Conservation (phyloP, 306 rosid species). For the Medicago lupulina region DNA sequence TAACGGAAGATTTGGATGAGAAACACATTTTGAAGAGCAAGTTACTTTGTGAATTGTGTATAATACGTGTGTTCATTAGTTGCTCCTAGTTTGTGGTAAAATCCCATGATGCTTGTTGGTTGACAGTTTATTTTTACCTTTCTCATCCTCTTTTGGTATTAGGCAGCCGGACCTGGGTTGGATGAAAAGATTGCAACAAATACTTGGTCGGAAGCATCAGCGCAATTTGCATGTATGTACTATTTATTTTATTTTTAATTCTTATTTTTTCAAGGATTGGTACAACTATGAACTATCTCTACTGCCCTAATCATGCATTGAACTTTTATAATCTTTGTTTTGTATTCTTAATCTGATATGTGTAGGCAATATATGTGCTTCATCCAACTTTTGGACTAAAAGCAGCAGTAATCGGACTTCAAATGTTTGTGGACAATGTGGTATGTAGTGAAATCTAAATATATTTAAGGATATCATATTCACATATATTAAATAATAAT, state of each 20-base stretch:
- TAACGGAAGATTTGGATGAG: conserved; percentile 7
- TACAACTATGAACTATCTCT: conserved; percentile 49
- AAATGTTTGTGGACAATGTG: conserved; percentile 78
- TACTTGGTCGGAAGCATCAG: conserved; percentile 94
- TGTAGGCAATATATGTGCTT: conserved; percentile 90
- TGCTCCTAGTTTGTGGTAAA: conserved; percentile 18
- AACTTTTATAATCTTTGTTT: conserved; percentile 33
- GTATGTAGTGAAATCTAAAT: conserved; percentile 47
- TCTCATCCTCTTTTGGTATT: conserved; percentile 40
- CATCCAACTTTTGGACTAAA: conserved; percentile 95
- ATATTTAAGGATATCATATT: neutral
- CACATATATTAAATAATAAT: conserved; percentile 5
- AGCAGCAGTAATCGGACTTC: conserved; percentile 77
- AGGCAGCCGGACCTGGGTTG: conserved; percentile 97
- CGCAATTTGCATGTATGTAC: conserved; percentile 81
- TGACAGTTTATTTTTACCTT: conserved; percentile 3
- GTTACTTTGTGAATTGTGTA: conserved; percentile 33
- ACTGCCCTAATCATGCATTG: neutral
- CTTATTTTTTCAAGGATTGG: conserved; percentile 1
- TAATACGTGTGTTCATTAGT: conserved; percentile 5
- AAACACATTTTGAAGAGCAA: conserved; percentile 29
- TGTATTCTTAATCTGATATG: conserved; percentile 47
- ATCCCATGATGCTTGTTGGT: conserved; percentile 9
- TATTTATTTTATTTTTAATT: neutral
- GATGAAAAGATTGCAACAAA: conserved; percentile 89